These are phyloP conservation scores for Rosa chinensis DNA, from an alignment of 306 rosid species.

Conservation along the genomic window DNA sequence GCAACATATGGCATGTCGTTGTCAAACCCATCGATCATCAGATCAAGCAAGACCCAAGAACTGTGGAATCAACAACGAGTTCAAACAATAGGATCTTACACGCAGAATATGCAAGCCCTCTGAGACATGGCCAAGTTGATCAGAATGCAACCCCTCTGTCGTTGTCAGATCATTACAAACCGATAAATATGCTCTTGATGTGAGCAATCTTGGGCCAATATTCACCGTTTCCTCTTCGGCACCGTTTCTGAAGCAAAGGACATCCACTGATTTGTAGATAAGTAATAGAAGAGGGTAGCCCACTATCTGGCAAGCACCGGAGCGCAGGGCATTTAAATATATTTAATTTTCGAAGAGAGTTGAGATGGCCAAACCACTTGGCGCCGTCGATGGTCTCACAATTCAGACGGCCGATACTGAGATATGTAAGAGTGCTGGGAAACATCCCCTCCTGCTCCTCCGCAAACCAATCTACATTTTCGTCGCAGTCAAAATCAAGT, in stretches of 20 bases:
- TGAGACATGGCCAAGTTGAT: no score
- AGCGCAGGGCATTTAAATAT: neutral
- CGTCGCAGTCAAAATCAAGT: neutral
- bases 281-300: constrained; percentile 11
- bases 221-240: constrained; percentile 19
- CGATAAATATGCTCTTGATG: neutral
- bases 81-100: no score
- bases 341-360: neutral
- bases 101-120: no score
- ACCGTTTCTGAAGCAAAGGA: constrained; percentile 2
- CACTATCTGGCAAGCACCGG: neutral
- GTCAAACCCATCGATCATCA: no score
- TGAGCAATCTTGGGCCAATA: constrained; percentile 37
- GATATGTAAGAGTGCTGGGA: neutral
- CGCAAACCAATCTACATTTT: neutral
- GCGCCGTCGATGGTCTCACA: neutral
- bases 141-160: no score
- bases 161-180: no score
- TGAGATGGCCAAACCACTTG: constrained; percentile 22
- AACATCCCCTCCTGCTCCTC: neutral
- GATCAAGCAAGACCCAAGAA: no score
- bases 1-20: no score
- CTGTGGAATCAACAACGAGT: no score
- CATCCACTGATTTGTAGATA: neutral
- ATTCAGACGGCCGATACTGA: neutral